Evolutionary conservation across 208 protist species (phyloP), one percentile per base, ranked within the genome.

Genomic region (Trypanosoma boissoni): DNA sequence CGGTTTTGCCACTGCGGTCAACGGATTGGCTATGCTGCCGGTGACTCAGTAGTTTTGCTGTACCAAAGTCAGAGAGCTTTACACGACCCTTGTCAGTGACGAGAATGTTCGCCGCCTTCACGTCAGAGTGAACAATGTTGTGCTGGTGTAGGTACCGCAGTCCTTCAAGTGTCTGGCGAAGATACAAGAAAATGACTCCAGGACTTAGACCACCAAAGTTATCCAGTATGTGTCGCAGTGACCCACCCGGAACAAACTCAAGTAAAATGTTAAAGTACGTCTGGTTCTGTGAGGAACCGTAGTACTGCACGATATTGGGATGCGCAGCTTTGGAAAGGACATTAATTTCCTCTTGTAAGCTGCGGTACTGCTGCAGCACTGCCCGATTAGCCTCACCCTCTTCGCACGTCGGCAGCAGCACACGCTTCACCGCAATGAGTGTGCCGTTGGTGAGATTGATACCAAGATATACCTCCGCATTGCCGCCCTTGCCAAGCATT

Each of bases 101-200:
- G 57, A 97, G 83, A 58, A 97, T 92, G 64, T 97, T 97, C 1
- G 88, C 88, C 18, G 87, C 72, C 60, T 97, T 97, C 45, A 97
- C 60, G 68, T 97, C 92, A 45, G 77, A 80, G 73, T 97, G 92
- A 0, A 97, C 84, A 69, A 97, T 93, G 59, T 91, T 79, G 66
- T 76, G 76, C 1, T 83, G 58, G 57, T 97, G 91, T 51, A 97
- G 66, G 68, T 97, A 97, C 23, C 58, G 58, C 21, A 97, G 72
- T 0, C 92, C 92, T 43, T 92, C 75, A 16, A 95, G 71, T 20
- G 78, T 77, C 56, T 95, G 88, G 21, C 76, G 64, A 27, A 96
- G 58, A 64, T 96, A 96, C n/a, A 63, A 78, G 23, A 82, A 76
- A 41, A 93, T 92, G 6, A 94, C 83, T 24, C 69, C 83, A 1